A percentile compares a stretch with the other conserved stretches of the same genome.
Evolutionary conservation across 352 stramenopile genomes (phyloP).

Genomic region (Globisporangium orthogonon): DNA sequence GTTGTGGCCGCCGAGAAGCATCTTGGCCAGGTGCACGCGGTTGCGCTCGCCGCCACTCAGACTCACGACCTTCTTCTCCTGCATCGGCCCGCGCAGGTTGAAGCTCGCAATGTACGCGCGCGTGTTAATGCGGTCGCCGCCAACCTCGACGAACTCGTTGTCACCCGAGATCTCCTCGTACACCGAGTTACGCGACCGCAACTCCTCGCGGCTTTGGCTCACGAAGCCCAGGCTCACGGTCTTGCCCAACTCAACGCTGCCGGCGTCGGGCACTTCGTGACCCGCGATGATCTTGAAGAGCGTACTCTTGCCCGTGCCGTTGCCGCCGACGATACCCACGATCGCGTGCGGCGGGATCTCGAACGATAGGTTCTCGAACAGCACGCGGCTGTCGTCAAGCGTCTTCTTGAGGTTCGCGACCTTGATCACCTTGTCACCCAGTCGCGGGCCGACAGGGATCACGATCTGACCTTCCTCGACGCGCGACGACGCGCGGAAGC

Average conservation of each 20-base stretch:
- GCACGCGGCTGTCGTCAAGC: conserved; percentile 57
- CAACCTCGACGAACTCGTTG: conserved; percentile 79
- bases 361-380: conserved; percentile 95
- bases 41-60: conserved; percentile 82
- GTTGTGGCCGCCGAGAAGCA: conserved; percentile 78
- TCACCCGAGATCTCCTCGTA: conserved; percentile 86
- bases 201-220: conserved; percentile 70
- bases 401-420: conserved; percentile 69
- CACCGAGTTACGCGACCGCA: conserved; percentile 53
- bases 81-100: conserved; percentile 77
- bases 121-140: conserved; percentile 74
- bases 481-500: conserved; percentile 39
- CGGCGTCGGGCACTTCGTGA: conserved; percentile 82
- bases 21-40: conserved; percentile 82
- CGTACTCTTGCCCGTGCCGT: conserved; percentile 97
- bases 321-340: conserved; percentile 97
- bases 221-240: conserved; percentile 76
- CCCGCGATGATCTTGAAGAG: conserved; percentile 95
- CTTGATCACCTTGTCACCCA: conserved; percentile 92
- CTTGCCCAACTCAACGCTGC: conserved; percentile 64
- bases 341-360: conserved; percentile 93
- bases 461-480: conserved; percentile 86
- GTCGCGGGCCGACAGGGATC: conserved; percentile 89
- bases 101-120: conserved; percentile 85
- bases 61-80: conserved; percentile 75